phyloP scores from a whole-genome alignment of 2,329 filamentous ascomycete species.

The Fusarium coicis region DNA sequence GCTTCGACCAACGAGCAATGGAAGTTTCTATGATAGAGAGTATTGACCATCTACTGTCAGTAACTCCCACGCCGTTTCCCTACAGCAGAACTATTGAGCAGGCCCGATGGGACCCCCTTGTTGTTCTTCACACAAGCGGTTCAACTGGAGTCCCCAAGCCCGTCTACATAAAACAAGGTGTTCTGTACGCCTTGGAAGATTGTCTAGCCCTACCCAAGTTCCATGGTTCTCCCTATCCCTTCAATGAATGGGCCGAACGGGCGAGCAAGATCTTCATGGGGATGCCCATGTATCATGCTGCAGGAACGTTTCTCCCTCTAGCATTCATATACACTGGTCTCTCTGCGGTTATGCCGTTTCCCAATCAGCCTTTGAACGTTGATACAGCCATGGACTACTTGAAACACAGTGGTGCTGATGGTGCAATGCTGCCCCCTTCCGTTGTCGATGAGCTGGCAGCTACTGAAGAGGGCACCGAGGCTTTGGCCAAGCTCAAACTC shows the following conservation, averaged over 20 bases:
- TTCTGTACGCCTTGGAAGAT: neutral
- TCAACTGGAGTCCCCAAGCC: slow-evolving; percentile 6
- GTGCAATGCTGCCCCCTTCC: neutral
- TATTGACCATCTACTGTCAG: neutral
- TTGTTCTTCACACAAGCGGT: slow-evolving; percentile 8
- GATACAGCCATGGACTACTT: neutral
- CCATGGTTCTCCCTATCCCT: fast-evolving
- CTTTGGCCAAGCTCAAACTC: neutral
- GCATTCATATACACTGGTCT: fast-evolving
- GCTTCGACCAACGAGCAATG: neutral
- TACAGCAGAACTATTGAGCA: neutral
- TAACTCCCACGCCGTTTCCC: neutral
- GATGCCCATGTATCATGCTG: slow-evolving; percentile 11
- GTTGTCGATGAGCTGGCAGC: neutral
- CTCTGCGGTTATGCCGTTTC: neutral
- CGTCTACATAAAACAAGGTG: neutral
- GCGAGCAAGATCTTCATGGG: neutral
- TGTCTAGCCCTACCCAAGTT: fast-evolving
- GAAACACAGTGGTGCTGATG: neutral
- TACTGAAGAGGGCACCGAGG: neutral
- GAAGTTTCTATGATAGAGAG: neutral
- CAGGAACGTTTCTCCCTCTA: neutral
- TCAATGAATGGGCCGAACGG: neutral
- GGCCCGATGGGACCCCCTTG: slow-evolving; percentile 1
- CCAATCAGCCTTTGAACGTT: neutral